Percentiles rank a stretch among this genome's conserved stretches.
Evolutionary conservation across 352 stramenopile species (phyloP).

Genomic region (Phytophthora podocarpi): DNA sequence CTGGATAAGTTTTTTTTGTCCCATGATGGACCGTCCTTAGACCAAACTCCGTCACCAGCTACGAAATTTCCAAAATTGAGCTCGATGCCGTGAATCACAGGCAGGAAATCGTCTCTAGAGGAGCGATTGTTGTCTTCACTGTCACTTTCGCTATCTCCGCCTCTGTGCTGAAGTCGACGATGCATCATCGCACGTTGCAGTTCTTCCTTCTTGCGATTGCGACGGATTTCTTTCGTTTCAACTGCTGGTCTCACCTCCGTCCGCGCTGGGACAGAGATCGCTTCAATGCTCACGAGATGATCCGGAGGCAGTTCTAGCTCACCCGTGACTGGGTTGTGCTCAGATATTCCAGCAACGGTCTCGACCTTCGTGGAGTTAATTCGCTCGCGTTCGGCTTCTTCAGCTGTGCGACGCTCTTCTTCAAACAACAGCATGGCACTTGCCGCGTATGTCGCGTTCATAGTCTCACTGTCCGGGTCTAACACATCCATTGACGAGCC

Average conservation of each 20-base stretch:
- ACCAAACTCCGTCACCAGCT: background rate
- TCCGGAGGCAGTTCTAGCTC: constrained; percentile 40
- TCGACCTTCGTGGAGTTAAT: constrained; percentile 7
- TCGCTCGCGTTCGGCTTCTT: constrained; percentile 16
- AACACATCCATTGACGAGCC: constrained; percentile 32
- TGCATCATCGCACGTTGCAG: constrained; percentile 35
- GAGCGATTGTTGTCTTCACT: constrained; percentile 2
- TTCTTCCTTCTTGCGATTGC: constrained; percentile 44
- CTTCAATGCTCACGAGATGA: constrained; percentile 39
- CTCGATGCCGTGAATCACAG: constrained; percentile 28
- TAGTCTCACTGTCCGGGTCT: constrained; percentile 39
- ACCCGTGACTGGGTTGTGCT: constrained; percentile 52
- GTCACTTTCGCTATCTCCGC: constrained; percentile 1
- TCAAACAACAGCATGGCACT: constrained; percentile 63
- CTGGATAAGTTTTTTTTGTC: background rate
- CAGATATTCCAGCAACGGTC: constrained; percentile 6
- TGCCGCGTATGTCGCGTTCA: constrained; percentile 53
- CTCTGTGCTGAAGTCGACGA: constrained; percentile 4
- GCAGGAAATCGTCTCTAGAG: constrained; percentile 11
- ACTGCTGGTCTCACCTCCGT: background rate
- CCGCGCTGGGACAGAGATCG: background rate
- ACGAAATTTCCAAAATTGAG: constrained; percentile 54
- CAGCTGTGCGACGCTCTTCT: constrained; percentile 34
- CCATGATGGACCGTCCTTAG: background rate
- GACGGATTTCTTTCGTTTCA: background rate